Percentiles rank a stretch among this genome's conserved stretches.
phyloP scores from a whole-genome alignment of 768 basidiomycete genomes.

The Russula dissimulans region DNA sequence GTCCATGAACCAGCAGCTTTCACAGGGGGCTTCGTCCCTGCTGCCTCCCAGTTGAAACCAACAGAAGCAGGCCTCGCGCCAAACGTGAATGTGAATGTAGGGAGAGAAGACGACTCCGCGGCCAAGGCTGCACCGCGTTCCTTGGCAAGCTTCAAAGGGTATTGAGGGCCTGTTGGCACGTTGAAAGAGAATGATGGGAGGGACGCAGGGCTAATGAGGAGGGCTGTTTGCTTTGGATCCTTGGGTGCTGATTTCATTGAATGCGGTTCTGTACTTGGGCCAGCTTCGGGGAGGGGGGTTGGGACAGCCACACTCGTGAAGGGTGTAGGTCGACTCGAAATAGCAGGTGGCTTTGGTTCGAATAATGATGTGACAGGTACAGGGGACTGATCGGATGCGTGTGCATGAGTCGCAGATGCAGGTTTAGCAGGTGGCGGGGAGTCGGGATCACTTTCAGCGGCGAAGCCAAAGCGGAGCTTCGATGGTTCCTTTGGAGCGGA shows the following conservation, averaged over 20 bases:
- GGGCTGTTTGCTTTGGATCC: conserved; percentile 29
- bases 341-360: background rate
- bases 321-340: background rate
- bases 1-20: conserved; percentile 22
- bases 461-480: conserved; percentile 65
- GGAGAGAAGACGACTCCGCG: conserved; percentile 32
- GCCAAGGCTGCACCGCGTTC: conserved; percentile 1
- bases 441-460: conserved; percentile 35
- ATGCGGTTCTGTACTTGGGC: background rate
- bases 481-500: conserved; percentile 68
- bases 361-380: background rate
- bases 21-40: conserved; percentile 22
- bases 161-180: conserved; percentile 20
- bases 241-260: conserved; percentile 20
- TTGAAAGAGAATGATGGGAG: conserved; percentile 40
- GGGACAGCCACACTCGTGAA: background rate
- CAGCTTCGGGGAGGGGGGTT: background rate
- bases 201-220: conserved; percentile 28
- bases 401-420: background rate
- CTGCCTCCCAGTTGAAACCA: conserved; percentile 27
- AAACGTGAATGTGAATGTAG: conserved; percentile 34
- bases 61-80: background rate
- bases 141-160: background rate
- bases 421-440: conserved; percentile 5
- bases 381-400: background rate